phyloP scores from a whole-genome alignment of 192 early-diverging fungal species.

The Backusella tarrabulga region DNA sequence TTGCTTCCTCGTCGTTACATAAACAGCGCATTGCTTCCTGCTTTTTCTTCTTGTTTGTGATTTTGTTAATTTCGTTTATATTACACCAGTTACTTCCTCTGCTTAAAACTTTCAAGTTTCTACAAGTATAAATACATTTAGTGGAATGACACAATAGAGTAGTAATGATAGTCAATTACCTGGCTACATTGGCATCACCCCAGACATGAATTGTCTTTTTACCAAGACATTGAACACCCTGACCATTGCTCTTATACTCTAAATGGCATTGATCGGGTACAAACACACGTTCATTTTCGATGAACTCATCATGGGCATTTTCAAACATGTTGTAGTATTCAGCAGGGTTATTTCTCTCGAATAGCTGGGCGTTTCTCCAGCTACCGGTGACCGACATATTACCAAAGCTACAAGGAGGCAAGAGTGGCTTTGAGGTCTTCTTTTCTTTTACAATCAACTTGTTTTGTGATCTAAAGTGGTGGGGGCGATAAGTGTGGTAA shows the following conservation, averaged over 20 bases:
- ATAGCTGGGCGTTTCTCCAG: conserved; percentile 27
- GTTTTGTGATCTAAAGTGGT: conserved; percentile 22
- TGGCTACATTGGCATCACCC: conserved; percentile 30
- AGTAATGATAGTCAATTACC: neutral
- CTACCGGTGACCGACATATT: conserved; percentile 2
- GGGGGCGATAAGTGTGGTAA: conserved; percentile 23
- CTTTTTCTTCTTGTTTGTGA: neutral
- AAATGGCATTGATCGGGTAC: conserved; percentile 30
- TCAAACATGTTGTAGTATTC: conserved; percentile 39
- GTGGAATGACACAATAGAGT: too few species aligned
- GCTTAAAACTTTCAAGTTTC: conserved; percentile 28
- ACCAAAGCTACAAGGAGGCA: conserved; percentile 6
- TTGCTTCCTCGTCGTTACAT: conserved; percentile 29
- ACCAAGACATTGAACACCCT: conserved; percentile 22
- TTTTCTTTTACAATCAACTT: conserved; percentile 13
- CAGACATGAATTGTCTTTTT: conserved; percentile 30
- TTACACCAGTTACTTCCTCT: conserved; percentile 33
- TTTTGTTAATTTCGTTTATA: conserved; percentile 6
- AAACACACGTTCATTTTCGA: conserved; percentile 17
- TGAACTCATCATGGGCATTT: conserved; percentile 25
- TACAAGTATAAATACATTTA: neutral
- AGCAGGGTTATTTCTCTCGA: conserved; percentile 17
- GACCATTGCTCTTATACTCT: conserved; percentile 27
- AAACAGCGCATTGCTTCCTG: conserved; percentile 11
- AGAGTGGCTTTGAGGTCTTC: neutral